These are phyloP conservation scores for Schizochytrium sp. DNA, from an alignment of 108 stramenopile species.

Conservation along the genomic window DNA sequence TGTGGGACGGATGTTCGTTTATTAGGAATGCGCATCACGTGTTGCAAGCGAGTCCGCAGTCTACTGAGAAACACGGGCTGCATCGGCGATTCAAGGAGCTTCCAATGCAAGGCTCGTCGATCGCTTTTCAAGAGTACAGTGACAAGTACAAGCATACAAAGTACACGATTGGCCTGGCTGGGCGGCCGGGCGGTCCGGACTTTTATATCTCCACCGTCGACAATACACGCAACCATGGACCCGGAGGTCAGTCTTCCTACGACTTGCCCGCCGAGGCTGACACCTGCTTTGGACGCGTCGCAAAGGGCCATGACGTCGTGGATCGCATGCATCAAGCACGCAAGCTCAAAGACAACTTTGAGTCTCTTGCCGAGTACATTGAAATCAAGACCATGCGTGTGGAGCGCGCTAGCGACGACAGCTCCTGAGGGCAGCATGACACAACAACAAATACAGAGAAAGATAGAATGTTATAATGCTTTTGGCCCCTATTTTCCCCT, in stretches of 20 bases:
- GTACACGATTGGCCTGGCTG: conserved; percentile 71
- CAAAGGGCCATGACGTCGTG: conserved; percentile 19
- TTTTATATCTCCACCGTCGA: conserved; percentile 79
- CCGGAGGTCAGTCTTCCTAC: conserved; percentile 65
- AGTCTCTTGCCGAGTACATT: background rate
- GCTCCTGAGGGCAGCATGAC: too few species aligned
- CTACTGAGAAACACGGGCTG: conserved; percentile 25
- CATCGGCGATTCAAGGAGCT: conserved; percentile 33
- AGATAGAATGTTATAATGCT: background rate
- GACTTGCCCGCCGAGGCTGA: conserved; percentile 69
- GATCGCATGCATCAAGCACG: conserved; percentile 21
- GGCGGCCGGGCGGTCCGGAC: conserved; percentile 77
- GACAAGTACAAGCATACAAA: conserved; percentile 53
- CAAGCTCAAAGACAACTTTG: background rate
- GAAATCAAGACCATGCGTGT: background rate
- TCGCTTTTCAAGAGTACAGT: conserved; percentile 72
- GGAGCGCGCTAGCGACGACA: background rate
- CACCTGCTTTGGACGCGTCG: conserved; percentile 67
- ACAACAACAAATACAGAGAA: too few species aligned
- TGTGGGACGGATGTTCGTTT: conserved; percentile 64
- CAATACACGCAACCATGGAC: conserved; percentile 71
- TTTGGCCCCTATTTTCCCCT: too few species aligned
- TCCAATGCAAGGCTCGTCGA: conserved; percentile 29
- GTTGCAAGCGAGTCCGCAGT: conserved; percentile 61
- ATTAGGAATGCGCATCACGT: conserved; percentile 71